Evolutionary conservation across 192 early-diverging fungal species (phyloP).

Genomic region (Diversispora eburnea): DNA sequence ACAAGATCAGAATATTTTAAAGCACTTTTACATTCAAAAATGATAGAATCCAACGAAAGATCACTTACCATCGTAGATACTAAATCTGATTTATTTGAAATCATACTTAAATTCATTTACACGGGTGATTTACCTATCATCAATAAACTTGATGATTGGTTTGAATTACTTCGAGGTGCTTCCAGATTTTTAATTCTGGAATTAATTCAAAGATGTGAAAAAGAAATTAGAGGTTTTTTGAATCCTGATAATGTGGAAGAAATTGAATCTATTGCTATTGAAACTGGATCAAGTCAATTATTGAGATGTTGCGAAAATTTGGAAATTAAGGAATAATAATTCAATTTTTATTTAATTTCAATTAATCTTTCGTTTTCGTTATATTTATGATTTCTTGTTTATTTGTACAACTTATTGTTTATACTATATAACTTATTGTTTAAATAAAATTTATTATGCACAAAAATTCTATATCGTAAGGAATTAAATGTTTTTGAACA

Average conservation of each 20-base stretch:
- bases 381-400: no score
- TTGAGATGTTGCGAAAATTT: not conserved
- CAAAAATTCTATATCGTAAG: no score
- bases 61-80: not conserved
- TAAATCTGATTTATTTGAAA: not conserved
- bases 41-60: slow-evolving; percentile 1
- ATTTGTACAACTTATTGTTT: no score
- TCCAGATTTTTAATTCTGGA: not conserved
- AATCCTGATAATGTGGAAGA: not conserved
- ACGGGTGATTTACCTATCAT: not conserved
- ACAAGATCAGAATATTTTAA: not conserved
- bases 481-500: no score
- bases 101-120: not conserved
- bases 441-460: no score
- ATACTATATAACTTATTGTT: no score
- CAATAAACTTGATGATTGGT: not conserved
- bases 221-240: not conserved
- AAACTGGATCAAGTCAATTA: not conserved
- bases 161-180: not conserved
- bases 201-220: slow-evolving; percentile 18
- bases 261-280: not conserved
- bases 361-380: no score
- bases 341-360: no score
- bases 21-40: slow-evolving; percentile 5
- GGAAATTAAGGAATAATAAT: no score